Evolutionary conservation across 2,329 filamentous ascomycete genomes (phyloP).

Genomic region (Alternaria dauci): DNA sequence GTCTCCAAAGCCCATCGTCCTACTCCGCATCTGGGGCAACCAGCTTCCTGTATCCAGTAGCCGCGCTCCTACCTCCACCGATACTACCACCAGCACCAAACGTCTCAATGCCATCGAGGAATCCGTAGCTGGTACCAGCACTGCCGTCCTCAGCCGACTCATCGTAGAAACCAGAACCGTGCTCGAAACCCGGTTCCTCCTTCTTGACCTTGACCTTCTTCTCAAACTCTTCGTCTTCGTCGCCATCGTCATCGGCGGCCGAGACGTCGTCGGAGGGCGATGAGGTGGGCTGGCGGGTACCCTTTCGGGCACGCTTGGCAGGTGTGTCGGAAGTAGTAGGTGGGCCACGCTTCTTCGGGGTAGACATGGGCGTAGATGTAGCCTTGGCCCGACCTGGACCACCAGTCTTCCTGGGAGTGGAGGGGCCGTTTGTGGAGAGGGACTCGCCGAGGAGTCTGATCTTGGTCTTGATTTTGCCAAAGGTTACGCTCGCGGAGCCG

Average conservation of each 20-base stretch:
- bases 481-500: slow-evolving; percentile 35
- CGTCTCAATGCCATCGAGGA: background rate
- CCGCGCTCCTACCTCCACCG: background rate
- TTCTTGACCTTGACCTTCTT: background rate
- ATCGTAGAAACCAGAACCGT: background rate
- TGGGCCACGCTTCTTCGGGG: slow-evolving; percentile 30
- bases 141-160: background rate
- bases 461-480: slow-evolving; percentile 46
- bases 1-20: background rate
- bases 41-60: background rate
- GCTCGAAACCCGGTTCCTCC: slow-evolving; percentile 6
- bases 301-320: slow-evolving; percentile 25
- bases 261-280: slow-evolving; percentile 2
- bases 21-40: background rate
- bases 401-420: background rate
- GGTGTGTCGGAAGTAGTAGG: slow-evolving; percentile 12
- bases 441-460: slow-evolving; percentile 30
- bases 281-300: background rate
- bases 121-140: background rate
- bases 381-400: background rate
- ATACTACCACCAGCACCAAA: background rate
- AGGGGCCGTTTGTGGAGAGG: background rate
- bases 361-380: background rate
- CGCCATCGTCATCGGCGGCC: background rate
- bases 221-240: slow-evolving; percentile 31